Evolutionary conservation across 1,284 basidiomycete genomes (phyloP), one percentile per base, ranked within the genome.

Genomic region (Tylopilus sp.): DNA sequence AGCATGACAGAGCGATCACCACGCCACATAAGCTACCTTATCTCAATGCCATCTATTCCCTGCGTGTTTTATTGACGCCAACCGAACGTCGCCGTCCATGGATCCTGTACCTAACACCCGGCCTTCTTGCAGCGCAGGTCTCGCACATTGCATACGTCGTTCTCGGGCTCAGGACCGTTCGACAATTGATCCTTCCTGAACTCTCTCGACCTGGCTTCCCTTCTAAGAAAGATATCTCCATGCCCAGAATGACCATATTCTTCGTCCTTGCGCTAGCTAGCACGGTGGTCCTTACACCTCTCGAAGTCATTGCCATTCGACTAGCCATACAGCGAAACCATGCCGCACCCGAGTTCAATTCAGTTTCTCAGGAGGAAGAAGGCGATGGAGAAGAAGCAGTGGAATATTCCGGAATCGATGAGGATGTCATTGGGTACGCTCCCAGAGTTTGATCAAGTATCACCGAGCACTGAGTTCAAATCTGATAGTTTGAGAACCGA

Each of bases 311-410:
- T 45, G 71, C 81, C 11, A 89, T 87, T 12, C 76, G 91, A 51
- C 75, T 94, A 13, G 84, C 87, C 13, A 84, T 94, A 41, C 92
- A 94, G 63, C 83, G 91, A 48, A 94, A 92, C 59, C 84, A 89
- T 53, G 81, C 82, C 7, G 81, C 80, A 6, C 71, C 82, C 6
- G 84, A 85, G 49, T 86, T 79, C 58, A 83, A 86, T 55, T 83
- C 84, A 0, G 81, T 86, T 18, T 71, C 79, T 13, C 84, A 89
- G 59, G 84, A 87, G 54, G 79, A 81, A 25, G 84, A 85, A 46
- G 81, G 79, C 2, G 85, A 88, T 57, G 73, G 72, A 4, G 84
- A 87, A 51, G 81, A 86, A 49, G 74, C 75, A 6, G 67, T 69
- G 8, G 83, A 87, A 53, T 93, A 85, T 61, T 78, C 83, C 26